Evolutionary conservation across 2,329 filamentous ascomycete genomes (phyloP), one percentile per base, ranked within the genome.

Genomic region (Scortechinia acanthostroma): DNA sequence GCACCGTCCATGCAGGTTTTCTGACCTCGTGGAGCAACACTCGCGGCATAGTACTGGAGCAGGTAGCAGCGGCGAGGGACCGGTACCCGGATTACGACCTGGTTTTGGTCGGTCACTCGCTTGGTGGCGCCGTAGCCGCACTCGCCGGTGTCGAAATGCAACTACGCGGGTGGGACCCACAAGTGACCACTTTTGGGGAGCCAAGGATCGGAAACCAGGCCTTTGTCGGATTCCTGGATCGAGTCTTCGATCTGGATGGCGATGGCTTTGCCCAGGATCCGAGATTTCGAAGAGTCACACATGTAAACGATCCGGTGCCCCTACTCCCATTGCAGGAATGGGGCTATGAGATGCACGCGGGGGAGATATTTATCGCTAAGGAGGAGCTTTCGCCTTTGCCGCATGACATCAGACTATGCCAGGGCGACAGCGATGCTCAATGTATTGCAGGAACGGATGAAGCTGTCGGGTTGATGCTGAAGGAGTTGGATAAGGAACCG

Each of bases 1-100:
- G 93, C 62, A 95, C 88, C 3, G 91, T 97, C 1, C 93, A 98
- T 60, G 82, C 80, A 48, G 93, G 93, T 16, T 98, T 98, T 63
- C 77, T 93, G 58, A 73, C 76, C 15, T 91, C 89, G 1, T 98
- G 93, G 91, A 69, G 75, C 43, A 80, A 83, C 56, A 87, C 91
- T 0, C 77, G 88, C 43, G 66, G 74, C 22, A 66, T 75, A 2
- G 78, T 98, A 21, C 61, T 95, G 15, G 77, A 84, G 0, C 69
- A 81, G 21, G 66, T 98, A 3, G 68, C 77, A 45, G 63, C 68
- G 3, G 68, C 88, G 3, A 69, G 75, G 20, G 59, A 69, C 15
- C 65, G 75, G 35, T 76, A 91, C 56, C 87, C 87, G 0, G 67
- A 76, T 20, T 91, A 94, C 55, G 68, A 80, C 33, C 66, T 97